Percentiles rank a stretch among this genome's conserved stretches.
Evolutionary conservation across 208 protist genomes (phyloP).

Genomic region (Phytomonas serpens): DNA sequence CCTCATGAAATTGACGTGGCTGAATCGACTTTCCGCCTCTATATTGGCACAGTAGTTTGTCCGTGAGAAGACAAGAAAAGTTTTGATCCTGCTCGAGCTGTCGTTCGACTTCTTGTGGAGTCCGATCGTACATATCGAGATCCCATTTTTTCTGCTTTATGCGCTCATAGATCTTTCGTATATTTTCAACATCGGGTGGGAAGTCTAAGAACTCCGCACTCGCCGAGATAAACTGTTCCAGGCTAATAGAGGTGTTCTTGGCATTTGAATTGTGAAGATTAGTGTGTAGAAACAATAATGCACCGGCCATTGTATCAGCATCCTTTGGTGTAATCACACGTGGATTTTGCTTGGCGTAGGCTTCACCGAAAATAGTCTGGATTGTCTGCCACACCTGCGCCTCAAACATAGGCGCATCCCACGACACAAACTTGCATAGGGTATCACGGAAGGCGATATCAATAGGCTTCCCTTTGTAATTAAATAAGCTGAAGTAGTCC

Average conservation of each 20-base stretch:
- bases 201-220: constrained; percentile 68
- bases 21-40: neutral
- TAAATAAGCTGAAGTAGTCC: constrained; percentile 72
- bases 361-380: constrained; percentile 63
- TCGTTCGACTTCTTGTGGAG: constrained; percentile 56
- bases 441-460: constrained; percentile 82
- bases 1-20: neutral
- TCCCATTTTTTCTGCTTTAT: constrained; percentile 59
- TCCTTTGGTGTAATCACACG: constrained; percentile 50
- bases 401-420: constrained; percentile 85
- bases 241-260: constrained; percentile 40
- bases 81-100: constrained; percentile 14
- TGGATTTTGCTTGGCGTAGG: constrained; percentile 73
- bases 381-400: constrained; percentile 78
- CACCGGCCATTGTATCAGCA: constrained; percentile 74
- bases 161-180: constrained; percentile 69
- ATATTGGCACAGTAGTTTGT: neutral
- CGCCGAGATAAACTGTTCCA: constrained; percentile 50
- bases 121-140: constrained; percentile 59
- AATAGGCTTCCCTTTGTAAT: constrained; percentile 60
- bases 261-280: constrained; percentile 74
- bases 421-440: constrained; percentile 84
- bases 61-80: neutral
- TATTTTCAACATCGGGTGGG: constrained; percentile 44
- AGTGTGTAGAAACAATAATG: constrained; percentile 82